A percentile compares a stretch with the other conserved stretches of the same genome.
These are phyloP conservation scores for Pleomassaria siparia DNA, from an alignment of 2,329 filamentous ascomycete genomes.

Conservation along the genomic window DNA sequence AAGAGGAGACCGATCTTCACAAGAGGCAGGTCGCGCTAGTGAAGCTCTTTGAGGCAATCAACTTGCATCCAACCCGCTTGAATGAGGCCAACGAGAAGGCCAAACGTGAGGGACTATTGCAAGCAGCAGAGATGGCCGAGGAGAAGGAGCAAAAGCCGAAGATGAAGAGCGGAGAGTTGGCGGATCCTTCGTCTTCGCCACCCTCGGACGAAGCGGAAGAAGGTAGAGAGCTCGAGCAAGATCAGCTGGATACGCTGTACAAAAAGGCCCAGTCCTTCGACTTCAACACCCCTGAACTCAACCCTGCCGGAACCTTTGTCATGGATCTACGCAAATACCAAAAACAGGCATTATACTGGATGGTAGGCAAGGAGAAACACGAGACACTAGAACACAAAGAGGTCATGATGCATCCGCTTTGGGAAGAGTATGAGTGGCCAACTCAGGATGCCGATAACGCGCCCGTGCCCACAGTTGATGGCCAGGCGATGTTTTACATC, in stretches of 20 bases:
- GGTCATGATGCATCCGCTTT: conserved; percentile 90
- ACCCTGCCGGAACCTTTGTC: conserved; percentile 78
- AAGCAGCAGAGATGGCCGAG: conserved; percentile 86
- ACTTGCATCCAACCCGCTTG: conserved; percentile 72
- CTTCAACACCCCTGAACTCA: conserved; percentile 83
- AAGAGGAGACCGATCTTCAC: conserved; percentile 80
- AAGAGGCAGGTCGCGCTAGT: conserved; percentile 85
- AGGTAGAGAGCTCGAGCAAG: conserved; percentile 88
- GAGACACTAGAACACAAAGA: conserved; percentile 67
- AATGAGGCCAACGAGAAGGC: conserved; percentile 75
- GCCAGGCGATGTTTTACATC: conserved; percentile 80
- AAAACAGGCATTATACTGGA: conserved; percentile 94
- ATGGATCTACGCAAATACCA: conserved; percentile 90
- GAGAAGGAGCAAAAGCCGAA: conserved; percentile 55
- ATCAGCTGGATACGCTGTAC: conserved; percentile 91
- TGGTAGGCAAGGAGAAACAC: conserved; percentile 89
- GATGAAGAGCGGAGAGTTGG: conserved; percentile 54
- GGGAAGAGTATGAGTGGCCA: conserved; percentile 95
- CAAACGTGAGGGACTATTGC: conserved; percentile 79
- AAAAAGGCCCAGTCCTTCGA: conserved; percentile 97
- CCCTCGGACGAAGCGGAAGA: conserved; percentile 70
- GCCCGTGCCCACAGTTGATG: conserved; percentile 65
- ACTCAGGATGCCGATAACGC: conserved; percentile 83
- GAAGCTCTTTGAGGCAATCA: conserved; percentile 86
- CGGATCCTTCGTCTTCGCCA: conserved; percentile 55